These are phyloP conservation scores for Hortaea werneckii DNA, from an alignment of 2,329 filamentous ascomycete genomes.

Conservation along the genomic window DNA sequence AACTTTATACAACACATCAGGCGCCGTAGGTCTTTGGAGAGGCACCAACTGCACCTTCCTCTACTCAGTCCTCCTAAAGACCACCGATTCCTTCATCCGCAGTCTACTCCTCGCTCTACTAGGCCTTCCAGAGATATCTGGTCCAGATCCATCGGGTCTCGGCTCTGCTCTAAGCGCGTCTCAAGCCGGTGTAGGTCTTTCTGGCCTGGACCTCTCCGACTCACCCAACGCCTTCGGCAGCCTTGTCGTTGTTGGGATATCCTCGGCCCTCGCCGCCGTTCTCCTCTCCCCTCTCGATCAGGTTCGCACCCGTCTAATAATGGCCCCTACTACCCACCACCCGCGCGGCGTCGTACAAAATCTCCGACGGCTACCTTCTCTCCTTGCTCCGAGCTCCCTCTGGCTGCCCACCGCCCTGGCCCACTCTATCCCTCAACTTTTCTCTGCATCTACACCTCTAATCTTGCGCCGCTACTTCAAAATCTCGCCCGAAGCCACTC, in stretches of 20 bases:
- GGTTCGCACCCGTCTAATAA: conserved; percentile 73
- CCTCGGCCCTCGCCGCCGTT: conserved; percentile 62
- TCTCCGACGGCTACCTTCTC: conserved; percentile 65
- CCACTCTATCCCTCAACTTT: conserved; percentile 72
- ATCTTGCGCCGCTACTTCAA: conserved; percentile 75
- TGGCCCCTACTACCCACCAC: conserved; percentile 60
- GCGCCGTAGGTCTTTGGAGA: conserved; percentile 90
- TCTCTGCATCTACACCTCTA: conserved; percentile 74
- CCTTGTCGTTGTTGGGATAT: conserved; percentile 59
- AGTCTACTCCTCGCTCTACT: conserved; percentile 84
- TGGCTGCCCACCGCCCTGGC: conserved; percentile 77
- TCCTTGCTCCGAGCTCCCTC: conserved; percentile 53
- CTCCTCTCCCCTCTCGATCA: conserved; percentile 81
- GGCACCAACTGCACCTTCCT: conserved; percentile 85
- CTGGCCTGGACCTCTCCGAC: conserved; percentile 66
- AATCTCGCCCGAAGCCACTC: conserved; percentile 72
- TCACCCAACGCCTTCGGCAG: conserved; percentile 75
- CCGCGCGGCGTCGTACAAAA: conserved; percentile 70
- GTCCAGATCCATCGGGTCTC: conserved; percentile 62
- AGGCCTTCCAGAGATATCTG: conserved; percentile 74
- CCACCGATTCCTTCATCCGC: conserved; percentile 84
- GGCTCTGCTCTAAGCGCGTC: conserved; percentile 41
- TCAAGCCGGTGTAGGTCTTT: conserved; percentile 24
- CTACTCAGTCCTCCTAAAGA: conserved; percentile 75
- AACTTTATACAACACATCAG: conserved; percentile 81